Evolutionary conservation across 345 rosid species (phyloP).

Genomic region (Pelargonium nanum): DNA sequence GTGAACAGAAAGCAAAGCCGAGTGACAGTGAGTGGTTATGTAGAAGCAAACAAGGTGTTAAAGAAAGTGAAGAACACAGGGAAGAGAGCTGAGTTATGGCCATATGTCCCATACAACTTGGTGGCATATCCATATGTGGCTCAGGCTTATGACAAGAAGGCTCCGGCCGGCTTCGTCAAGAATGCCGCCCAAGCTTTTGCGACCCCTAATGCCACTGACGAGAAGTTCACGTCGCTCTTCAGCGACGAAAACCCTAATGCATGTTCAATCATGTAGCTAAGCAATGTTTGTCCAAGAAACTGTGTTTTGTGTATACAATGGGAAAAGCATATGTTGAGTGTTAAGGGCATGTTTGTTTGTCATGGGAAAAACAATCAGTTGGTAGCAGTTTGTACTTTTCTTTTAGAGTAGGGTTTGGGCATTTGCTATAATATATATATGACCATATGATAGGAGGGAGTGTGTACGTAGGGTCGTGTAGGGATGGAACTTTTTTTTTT

Average conservation of each 20-base stretch:
- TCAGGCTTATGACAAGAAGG: slow-evolving; percentile 45
- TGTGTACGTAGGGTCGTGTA: no score
- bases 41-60: slow-evolving; percentile 42
- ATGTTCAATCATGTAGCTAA: slow-evolving; percentile 37
- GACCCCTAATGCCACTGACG: slow-evolving; percentile 21
- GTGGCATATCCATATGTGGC: slow-evolving; percentile 41
- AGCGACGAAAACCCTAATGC: slow-evolving; percentile 50
- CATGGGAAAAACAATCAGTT: no score
- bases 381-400: no score
- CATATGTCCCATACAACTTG: slow-evolving; percentile 35
- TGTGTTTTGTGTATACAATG: no score
- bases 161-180: slow-evolving; percentile 42
- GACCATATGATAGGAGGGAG: no score
- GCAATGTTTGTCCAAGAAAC: no score
- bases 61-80: slow-evolving; percentile 31
- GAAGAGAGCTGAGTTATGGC: slow-evolving; percentile 48
- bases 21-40: slow-evolving; percentile 34
- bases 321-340: no score
- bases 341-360: no score
- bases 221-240: slow-evolving; percentile 23
- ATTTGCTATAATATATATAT: no score
- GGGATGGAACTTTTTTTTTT: no score
- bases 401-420: no score
- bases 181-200: slow-evolving; percentile 33
- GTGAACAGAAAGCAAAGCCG: slow-evolving; percentile 41